Base-by-base conservation (phyloP, 2,329 filamentous ascomycete species). In the Trichothecium roseum region DNA sequence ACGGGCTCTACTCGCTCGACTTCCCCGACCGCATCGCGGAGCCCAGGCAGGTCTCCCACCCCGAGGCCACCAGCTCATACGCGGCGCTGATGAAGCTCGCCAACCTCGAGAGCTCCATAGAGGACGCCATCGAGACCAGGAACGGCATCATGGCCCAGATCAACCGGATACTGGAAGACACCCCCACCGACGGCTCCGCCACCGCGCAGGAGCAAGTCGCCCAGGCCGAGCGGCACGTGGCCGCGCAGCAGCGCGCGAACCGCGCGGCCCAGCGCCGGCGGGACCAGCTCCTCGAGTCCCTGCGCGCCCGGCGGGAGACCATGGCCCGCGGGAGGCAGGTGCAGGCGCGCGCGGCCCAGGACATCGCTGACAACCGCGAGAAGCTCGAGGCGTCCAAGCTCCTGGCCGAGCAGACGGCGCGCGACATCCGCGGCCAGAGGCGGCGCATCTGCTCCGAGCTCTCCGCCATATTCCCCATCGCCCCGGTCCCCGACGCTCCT, bases 391-490 rank as follows among this genome's bases (percentile, higher is more conserved):
- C 71, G 1, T 77, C 74, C 10, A 66, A 66, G 26, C 57, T 63
- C 5, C 62, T 80, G 2, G 57, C 82, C 1, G 63, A 66, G 4
- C 58, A 68, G 32, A 78, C 73, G 0, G 66, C 68, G 29, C 76
- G 81, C 34, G 74, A 78, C 15, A 81, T 86, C n/a, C 76, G 72
- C 39, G 85, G 83, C n/a, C 91, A 96, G 56, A 75, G 88, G 16
- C 77, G 88, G 12, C 81, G 91, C 26, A 84, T 96, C 37, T 88
- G 86, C 54, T 80, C 91, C 45, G 87, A 94, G 44, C 66, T 98
- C 0, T 64, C 77, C 10, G 63, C 66, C 18, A 84, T 95, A 38
- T 95, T 88, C 52, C 78, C 82, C 4, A 94, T 98, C 40, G 73
- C 78, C 8, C 81, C 87, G 0, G 50, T 57, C 2, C 60, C 65